phyloP scores from a whole-genome alignment of 192 early-diverging fungal genomes.

The Entomortierella lignicola region DNA sequence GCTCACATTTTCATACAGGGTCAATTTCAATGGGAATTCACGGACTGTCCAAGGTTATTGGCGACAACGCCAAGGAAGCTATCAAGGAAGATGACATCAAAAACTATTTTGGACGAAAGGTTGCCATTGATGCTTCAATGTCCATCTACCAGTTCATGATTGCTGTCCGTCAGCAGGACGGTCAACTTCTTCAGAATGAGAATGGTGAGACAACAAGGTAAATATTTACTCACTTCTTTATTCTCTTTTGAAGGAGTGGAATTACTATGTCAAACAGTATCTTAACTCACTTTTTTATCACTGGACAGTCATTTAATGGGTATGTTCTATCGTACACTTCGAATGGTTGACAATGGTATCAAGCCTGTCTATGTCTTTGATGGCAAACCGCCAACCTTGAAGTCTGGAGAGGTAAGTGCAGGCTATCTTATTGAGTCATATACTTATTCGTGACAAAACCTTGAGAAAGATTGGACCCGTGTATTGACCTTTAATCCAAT shows the following conservation, averaged over 20 bases:
- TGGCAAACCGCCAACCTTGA: constrained; percentile 94
- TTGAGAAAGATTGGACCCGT: too few species aligned
- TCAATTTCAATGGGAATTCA: constrained; percentile 79
- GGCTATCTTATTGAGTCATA: too few species aligned
- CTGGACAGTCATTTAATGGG: constrained; percentile 92
- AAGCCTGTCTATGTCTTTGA: constrained; percentile 99
- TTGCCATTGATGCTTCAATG: constrained; percentile 98
- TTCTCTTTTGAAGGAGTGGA: too few species aligned
- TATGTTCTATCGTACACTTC: constrained; percentile 94
- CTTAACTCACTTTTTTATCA: not conserved
- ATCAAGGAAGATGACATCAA: constrained; percentile 87
- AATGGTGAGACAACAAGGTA: constrained; percentile 92
- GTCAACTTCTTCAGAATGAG: constrained; percentile 89
- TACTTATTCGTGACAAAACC: too few species aligned
- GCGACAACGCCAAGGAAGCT: constrained; percentile 88
- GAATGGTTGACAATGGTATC: constrained; percentile 97
- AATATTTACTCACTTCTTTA: too few species aligned
- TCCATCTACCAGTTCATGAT: constrained; percentile 99
- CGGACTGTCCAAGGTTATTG: constrained; percentile 91
- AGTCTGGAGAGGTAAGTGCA: constrained; percentile 92
- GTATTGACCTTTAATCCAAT: constrained; percentile 1
- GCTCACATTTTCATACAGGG: constrained; percentile 20
- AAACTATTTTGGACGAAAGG: constrained; percentile 92
- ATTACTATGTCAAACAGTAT: too few species aligned
- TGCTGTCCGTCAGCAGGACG: constrained; percentile 90